Conservation (phyloP, 2,329 filamentous ascomycete species). For the Aspergillus calidoustus region DNA sequence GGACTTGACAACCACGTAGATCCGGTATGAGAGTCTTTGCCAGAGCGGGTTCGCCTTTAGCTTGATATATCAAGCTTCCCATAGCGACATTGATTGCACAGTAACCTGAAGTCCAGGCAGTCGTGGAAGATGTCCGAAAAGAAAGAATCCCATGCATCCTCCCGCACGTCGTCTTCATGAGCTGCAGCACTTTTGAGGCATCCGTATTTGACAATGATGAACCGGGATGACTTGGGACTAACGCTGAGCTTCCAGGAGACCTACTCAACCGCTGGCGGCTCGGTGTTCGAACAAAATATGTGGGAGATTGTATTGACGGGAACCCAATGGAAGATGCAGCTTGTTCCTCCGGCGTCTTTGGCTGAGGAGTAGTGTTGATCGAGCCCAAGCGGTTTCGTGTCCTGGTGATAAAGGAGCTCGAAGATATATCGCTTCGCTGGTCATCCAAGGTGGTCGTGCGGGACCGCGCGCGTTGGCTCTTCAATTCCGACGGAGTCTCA, state of each 20-base stretch:
- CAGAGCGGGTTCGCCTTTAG: slow-evolving; percentile 53
- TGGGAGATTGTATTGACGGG: slow-evolving; percentile 52
- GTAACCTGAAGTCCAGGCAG: slow-evolving; percentile 55
- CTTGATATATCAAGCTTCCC: slow-evolving; percentile 56
- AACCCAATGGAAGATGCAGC: slow-evolving; percentile 50
- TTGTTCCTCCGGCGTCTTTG: slow-evolving; percentile 45
- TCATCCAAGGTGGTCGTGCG: slow-evolving; percentile 49
- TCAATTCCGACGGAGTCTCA: slow-evolving; percentile 36
- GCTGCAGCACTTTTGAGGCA: slow-evolving; percentile 52
- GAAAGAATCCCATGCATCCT: slow-evolving; percentile 59
- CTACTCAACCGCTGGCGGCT: slow-evolving; percentile 42
- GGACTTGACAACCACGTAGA: slow-evolving; percentile 54
- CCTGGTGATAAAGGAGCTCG: slow-evolving; percentile 38
- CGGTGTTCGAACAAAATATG: slow-evolving; percentile 38
- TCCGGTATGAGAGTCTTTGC: slow-evolving; percentile 56
- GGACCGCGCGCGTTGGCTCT: slow-evolving; percentile 43
- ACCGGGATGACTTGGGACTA: slow-evolving; percentile 32
- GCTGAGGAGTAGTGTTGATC: slow-evolving; percentile 42
- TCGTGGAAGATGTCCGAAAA: slow-evolving; percentile 49
- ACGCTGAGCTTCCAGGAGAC: slow-evolving; percentile 33
- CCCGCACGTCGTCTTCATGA: slow-evolving; percentile 58
- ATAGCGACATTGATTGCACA: slow-evolving; percentile 57
- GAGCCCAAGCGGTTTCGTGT: slow-evolving; percentile 45
- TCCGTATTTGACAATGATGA: slow-evolving; percentile 50
- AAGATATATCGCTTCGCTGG: slow-evolving; percentile 44